Conservation (phyloP, 768 basidiomycete genomes). For the Lentinula sp. region DNA sequence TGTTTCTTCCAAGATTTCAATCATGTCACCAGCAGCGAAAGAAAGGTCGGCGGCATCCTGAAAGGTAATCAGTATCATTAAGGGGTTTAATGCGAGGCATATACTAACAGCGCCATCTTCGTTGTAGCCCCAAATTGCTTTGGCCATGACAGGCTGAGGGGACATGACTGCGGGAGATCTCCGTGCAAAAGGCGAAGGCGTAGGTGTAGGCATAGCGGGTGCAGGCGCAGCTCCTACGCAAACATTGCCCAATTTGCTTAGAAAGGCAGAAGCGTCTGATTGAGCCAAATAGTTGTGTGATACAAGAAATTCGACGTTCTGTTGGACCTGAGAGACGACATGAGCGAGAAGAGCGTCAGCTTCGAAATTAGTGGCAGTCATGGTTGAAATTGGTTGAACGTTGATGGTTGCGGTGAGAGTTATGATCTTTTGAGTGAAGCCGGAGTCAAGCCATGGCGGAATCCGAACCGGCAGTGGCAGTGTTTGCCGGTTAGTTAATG, state of each 20-base stretch:
- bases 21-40: slow-evolving; percentile 66
- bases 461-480: neutral
- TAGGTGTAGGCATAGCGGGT: neutral
- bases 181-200: slow-evolving; percentile 1
- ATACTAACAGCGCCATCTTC: slow-evolving; percentile 42
- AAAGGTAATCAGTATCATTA: neutral
- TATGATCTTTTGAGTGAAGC: too few relatives aligned
- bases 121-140: slow-evolving; percentile 63
- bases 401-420: too few relatives aligned
- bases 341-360: slow-evolving; percentile 40
- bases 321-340: slow-evolving; percentile 47
- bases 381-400: neutral
- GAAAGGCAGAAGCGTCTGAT: slow-evolving; percentile 39
- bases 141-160: slow-evolving; percentile 32
- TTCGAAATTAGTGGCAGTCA: slow-evolving; percentile 14
- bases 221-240: neutral
- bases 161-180: slow-evolving; percentile 13
- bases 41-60: slow-evolving; percentile 71
- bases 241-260: slow-evolving; percentile 34
- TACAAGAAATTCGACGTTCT: slow-evolving; percentile 50
- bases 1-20: slow-evolving; percentile 68
- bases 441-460: too few relatives aligned
- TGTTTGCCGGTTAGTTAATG: neutral
- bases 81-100: neutral
- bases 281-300: slow-evolving; percentile 40